phyloP scores from a whole-genome alignment of 805 yeast species.

The Danielia reshetovae region DNA sequence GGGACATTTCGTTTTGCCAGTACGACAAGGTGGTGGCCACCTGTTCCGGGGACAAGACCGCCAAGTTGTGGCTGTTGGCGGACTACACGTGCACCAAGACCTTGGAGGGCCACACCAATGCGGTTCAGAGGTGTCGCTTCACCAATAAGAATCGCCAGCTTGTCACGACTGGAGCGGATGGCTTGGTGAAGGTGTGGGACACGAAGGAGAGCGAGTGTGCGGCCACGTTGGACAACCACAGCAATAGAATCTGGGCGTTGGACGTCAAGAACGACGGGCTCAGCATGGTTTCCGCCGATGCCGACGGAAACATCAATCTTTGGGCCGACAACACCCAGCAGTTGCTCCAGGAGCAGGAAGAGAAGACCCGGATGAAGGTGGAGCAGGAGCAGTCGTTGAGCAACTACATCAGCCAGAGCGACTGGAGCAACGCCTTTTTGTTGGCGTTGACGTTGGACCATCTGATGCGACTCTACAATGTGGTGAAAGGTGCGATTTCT shows the following conservation, averaged over 20 bases:
- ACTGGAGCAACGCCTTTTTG: constrained; percentile 86
- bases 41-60: constrained; percentile 89
- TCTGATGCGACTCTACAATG: constrained; percentile 82
- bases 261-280: constrained; percentile 63
- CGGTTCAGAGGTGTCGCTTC: constrained; percentile 79
- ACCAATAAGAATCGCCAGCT: constrained; percentile 64
- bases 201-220: constrained; percentile 60
- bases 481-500: constrained; percentile 58
- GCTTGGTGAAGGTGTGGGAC: constrained; percentile 90
- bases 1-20: constrained; percentile 84
- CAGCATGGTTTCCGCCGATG: constrained; percentile 81
- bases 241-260: constrained; percentile 91
- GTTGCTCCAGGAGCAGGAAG: constrained; percentile 46
- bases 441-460: constrained; percentile 85
- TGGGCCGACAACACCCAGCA: constrained; percentile 91
- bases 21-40: constrained; percentile 76
- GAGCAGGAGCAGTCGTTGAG: constrained; percentile 87
- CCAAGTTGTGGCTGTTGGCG: constrained; percentile 81
- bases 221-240: constrained; percentile 85
- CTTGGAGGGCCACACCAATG: constrained; percentile 91
- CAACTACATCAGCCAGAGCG: constrained; percentile 65
- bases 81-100: constrained; percentile 76
- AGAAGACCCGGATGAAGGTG: constrained; percentile 51
- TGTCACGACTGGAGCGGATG: constrained; percentile 88
- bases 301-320: constrained; percentile 84